phyloP scores from a whole-genome alignment of 805 yeast species.

The Jamesozyma gamospora region DNA sequence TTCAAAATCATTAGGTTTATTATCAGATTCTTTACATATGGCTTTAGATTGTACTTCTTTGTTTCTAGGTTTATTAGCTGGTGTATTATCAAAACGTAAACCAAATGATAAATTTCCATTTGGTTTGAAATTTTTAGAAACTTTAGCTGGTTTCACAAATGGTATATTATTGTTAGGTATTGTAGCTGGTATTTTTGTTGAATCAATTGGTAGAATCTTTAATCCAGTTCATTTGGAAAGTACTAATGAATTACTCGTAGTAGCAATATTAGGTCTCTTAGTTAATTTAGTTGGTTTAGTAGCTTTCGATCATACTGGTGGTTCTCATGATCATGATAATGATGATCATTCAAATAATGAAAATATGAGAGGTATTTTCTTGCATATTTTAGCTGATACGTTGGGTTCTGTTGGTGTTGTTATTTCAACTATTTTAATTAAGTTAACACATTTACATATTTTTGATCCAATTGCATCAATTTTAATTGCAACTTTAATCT shows the following conservation, averaged over 20 bases:
- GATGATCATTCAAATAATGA: slow-evolving; percentile 30
- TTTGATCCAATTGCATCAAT: slow-evolving; percentile 91
- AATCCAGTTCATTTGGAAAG: slow-evolving; percentile 70
- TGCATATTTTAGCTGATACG: slow-evolving; percentile 92
- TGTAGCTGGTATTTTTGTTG: slow-evolving; percentile 77
- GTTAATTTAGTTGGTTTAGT: slow-evolving; percentile 89
- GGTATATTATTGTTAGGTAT: slow-evolving; percentile 84
- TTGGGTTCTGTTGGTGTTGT: slow-evolving; percentile 96
- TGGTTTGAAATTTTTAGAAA: slow-evolving; percentile 73
- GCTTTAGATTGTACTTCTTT: slow-evolving; percentile 87
- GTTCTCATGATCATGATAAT: slow-evolving; percentile 23
- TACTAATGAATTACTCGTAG: slow-evolving; percentile 77
- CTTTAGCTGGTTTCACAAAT: slow-evolving; percentile 90
- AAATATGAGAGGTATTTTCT: slow-evolving; percentile 88
- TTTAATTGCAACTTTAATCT: slow-evolving; percentile 70
- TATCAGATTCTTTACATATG: slow-evolving; percentile 95
- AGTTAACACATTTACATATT: slow-evolving; percentile 54
- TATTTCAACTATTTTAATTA: slow-evolving; percentile 72
- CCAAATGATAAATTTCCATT: slow-evolving; percentile 71
- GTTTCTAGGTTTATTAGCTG: slow-evolving; percentile 82
- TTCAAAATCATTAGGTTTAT: slow-evolving; percentile 81
- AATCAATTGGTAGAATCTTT: slow-evolving; percentile 72
- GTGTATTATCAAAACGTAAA: slow-evolving; percentile 48
- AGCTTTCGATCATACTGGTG: slow-evolving; percentile 85
- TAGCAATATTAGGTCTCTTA: slow-evolving; percentile 70